phyloP scores from a whole-genome alignment of 2,329 filamentous ascomycete genomes.

The Trichoderma afroharzianum region DNA sequence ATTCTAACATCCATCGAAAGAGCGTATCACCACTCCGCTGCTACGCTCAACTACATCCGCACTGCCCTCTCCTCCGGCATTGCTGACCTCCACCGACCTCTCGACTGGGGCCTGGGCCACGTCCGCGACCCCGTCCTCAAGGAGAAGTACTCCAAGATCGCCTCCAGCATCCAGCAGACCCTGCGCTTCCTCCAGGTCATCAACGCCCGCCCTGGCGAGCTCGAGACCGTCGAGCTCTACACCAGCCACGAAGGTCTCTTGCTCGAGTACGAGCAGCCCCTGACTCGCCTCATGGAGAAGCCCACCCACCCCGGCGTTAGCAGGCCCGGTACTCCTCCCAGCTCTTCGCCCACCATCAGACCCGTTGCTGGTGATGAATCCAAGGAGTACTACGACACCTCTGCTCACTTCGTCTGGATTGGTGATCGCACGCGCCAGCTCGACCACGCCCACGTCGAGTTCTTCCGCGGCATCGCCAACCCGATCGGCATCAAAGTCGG shows the following conservation, averaged over 20 bases:
- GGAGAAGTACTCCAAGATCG: constrained; percentile 80
- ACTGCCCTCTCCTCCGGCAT: constrained; percentile 81
- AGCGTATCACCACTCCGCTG: constrained; percentile 93
- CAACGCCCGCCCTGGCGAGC: constrained; percentile 76
- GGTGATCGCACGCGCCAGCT: constrained; percentile 93
- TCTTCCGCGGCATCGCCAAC: constrained; percentile 93
- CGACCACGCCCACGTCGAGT: constrained; percentile 91
- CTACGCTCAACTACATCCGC: constrained; percentile 90
- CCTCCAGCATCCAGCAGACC: constrained; percentile 82
- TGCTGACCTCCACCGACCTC: constrained; percentile 85
- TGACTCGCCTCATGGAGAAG: constrained; percentile 73
- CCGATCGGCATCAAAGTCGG: constrained; percentile 96
- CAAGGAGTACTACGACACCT: constrained; percentile 88
- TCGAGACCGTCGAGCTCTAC: constrained; percentile 91
- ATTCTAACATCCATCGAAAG: constrained; percentile 34
- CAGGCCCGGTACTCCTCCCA: constrained; percentile 27
- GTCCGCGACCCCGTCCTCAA: constrained; percentile 81
- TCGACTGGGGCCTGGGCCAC: constrained; percentile 94
- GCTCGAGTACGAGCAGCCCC: constrained; percentile 86
- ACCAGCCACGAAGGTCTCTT: constrained; percentile 93
- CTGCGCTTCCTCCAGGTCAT: constrained; percentile 93
- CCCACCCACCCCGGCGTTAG: constrained; percentile 54
- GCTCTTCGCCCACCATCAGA: constrained; percentile 42
- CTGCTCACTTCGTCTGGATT: constrained; percentile 97
- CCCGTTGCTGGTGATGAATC: constrained; percentile 22